Evolutionary conservation across 306 rosid species (phyloP).

Genomic region (Luffa aegyptiaca): DNA sequence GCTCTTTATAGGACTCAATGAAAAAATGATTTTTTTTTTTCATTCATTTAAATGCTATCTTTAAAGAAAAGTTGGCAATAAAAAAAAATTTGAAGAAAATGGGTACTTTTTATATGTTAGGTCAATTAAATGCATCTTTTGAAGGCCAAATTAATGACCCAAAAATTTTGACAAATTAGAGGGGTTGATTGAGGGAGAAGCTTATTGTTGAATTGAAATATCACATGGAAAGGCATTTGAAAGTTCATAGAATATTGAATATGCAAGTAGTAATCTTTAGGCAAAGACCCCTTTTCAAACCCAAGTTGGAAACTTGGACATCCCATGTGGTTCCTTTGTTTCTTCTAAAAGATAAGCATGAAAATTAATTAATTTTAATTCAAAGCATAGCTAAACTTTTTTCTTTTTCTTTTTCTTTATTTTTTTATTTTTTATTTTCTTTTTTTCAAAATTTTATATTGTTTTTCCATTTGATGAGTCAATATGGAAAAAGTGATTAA

Average conservation of each 20-base stretch:
- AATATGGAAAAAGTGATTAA: neutral
- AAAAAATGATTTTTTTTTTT: neutral
- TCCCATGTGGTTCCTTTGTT: neutral
- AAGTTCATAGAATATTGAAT: neutral
- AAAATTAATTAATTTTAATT: too few species aligned
- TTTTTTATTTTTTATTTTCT: neutral
- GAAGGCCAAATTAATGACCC: neutral
- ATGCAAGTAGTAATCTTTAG: neutral
- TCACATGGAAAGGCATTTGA: neutral
- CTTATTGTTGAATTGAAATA: neutral
- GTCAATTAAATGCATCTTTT: neutral
- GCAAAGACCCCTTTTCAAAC: neutral
- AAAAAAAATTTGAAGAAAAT: neutral
- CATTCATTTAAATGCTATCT: neutral
- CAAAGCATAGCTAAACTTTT: too few species aligned
- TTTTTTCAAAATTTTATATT: neutral
- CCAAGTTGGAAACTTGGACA: neutral
- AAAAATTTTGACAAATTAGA: neutral
- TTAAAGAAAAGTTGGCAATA: neutral
- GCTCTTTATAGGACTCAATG: too few species aligned
- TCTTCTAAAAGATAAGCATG: neutral
- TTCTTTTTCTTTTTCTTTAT: neutral
- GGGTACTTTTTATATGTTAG: neutral
- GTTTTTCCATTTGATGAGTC: neutral
- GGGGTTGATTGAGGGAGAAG: neutral